A percentile compares a stretch with the other conserved stretches of the same genome.
phyloP scores from a whole-genome alignment of 768 basidiomycete species.

The Termitomyces sp. region DNA sequence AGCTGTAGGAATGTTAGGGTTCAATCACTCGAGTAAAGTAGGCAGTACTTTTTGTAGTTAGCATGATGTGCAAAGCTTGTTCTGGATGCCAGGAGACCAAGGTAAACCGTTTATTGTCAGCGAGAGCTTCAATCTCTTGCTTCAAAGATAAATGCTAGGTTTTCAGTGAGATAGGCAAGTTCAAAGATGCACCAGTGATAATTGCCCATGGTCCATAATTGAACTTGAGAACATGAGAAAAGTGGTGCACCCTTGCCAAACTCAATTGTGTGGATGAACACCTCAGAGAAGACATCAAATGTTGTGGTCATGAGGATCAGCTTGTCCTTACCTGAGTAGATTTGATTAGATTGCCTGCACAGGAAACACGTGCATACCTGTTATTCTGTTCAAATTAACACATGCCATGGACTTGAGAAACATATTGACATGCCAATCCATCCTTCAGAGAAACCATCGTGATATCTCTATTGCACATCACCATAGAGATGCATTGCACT shows the following conservation, averaged over 20 bases:
- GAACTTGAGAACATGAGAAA: slow-evolving; percentile 46
- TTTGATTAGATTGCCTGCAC: too few relatives aligned
- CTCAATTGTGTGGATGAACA: too few relatives aligned
- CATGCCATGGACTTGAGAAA: too few relatives aligned
- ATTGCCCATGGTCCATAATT: slow-evolving; percentile 92
- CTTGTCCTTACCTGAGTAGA: too few relatives aligned
- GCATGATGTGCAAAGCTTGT: slow-evolving; percentile 51
- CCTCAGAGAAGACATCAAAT: too few relatives aligned
- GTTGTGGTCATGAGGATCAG: too few relatives aligned
- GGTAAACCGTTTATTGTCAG: too few relatives aligned
- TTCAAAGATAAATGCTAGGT: too few relatives aligned
- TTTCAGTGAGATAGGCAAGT: background rate
- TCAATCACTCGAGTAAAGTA: background rate
- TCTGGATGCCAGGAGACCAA: slow-evolving; percentile 89
- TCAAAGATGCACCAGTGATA: slow-evolving; percentile 71
- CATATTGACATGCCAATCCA: slow-evolving; percentile 33
- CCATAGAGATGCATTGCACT: slow-evolving; percentile 53
- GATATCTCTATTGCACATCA: slow-evolving; percentile 82
- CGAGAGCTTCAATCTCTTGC: too few relatives aligned
- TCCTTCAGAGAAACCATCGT: slow-evolving; percentile 54
- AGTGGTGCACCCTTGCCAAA: too few relatives aligned
- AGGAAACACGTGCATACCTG: too few relatives aligned
- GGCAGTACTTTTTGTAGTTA: slow-evolving; percentile 60
- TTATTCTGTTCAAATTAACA: too few relatives aligned
- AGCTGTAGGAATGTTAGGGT: slow-evolving; percentile 25